These are phyloP conservation scores for Ambrosia artemisiifolia DNA, from an alignment of 129 eudicot genomes.

Conservation along the genomic window DNA sequence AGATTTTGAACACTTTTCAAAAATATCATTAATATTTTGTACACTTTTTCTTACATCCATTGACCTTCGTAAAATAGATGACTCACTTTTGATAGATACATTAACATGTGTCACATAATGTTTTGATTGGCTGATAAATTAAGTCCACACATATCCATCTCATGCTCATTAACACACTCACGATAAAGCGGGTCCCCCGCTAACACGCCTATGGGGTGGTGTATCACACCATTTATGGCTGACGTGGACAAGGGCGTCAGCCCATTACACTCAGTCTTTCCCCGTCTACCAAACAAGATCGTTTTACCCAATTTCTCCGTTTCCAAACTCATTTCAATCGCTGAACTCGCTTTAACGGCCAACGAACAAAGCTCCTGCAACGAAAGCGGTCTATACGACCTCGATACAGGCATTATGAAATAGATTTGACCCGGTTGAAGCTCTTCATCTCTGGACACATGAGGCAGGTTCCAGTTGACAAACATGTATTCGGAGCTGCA, in stretches of 20 bases:
- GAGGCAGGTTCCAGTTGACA: slow-evolving; percentile 39
- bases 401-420: slow-evolving; percentile 57
- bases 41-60: neutral
- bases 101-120: no score
- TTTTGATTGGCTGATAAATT: no score
- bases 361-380: slow-evolving; percentile 57
- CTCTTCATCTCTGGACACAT: slow-evolving; percentile 41
- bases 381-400: slow-evolving; percentile 35
- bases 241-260: no score
- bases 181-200: no score
- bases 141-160: no score
- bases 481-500: slow-evolving; percentile 62
- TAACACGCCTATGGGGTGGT: no score
- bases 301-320: neutral
- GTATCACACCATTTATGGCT: no score
- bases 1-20: neutral
- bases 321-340: neutral
- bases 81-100: no score
- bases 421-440: slow-evolving; percentile 61
- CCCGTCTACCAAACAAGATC: slow-evolving; percentile 16
- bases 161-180: no score
- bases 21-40: neutral
- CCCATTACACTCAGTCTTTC: neutral
- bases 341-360: slow-evolving; percentile 58
- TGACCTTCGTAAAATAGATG: no score